phyloP scores from a whole-genome alignment of 768 basidiomycete genomes.

The Hemileccinum impolitum region DNA sequence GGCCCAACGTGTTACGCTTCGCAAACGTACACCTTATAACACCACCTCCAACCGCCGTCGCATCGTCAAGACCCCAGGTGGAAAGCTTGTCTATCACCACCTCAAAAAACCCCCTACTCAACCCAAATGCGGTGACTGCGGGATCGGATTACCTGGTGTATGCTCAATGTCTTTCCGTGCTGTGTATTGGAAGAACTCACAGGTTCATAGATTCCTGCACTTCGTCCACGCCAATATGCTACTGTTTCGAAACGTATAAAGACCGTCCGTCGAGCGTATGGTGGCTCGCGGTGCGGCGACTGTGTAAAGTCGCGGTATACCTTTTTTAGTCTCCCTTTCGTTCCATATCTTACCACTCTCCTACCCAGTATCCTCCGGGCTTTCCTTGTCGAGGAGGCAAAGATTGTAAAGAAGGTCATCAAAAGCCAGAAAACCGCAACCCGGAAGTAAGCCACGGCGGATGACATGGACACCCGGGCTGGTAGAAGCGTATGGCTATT shows the following conservation, averaged over 20 bases:
- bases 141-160: conserved; percentile 90
- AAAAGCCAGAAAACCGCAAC: conserved; percentile 60
- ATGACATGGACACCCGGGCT: neutral
- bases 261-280: conserved; percentile 94
- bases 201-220: conserved; percentile 73
- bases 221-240: conserved; percentile 94
- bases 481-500: conserved; percentile 9
- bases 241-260: conserved; percentile 96
- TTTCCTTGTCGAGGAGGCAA: conserved; percentile 99
- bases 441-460: conserved; percentile 22
- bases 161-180: conserved; percentile 30
- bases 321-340: neutral
- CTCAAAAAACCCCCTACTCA: conserved; percentile 89
- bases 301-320: conserved; percentile 93
- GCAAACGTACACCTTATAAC: conserved; percentile 98
- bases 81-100: conserved; percentile 97
- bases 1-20: conserved; percentile 99
- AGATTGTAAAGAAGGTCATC: conserved; percentile 99
- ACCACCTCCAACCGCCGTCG: conserved; percentile 94
- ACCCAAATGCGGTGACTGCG: conserved; percentile 99
- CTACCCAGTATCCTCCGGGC: conserved; percentile 84
- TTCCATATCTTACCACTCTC: neutral
- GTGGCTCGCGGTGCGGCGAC: conserved; percentile 93
- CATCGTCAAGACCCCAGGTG: conserved; percentile 97
- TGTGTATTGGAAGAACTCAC: neutral